Percentiles rank a stretch among this genome's conserved stretches.
phyloP scores from a whole-genome alignment of 2,329 filamentous ascomycete genomes.

The Paracoccidioides brasiliensis region DNA sequence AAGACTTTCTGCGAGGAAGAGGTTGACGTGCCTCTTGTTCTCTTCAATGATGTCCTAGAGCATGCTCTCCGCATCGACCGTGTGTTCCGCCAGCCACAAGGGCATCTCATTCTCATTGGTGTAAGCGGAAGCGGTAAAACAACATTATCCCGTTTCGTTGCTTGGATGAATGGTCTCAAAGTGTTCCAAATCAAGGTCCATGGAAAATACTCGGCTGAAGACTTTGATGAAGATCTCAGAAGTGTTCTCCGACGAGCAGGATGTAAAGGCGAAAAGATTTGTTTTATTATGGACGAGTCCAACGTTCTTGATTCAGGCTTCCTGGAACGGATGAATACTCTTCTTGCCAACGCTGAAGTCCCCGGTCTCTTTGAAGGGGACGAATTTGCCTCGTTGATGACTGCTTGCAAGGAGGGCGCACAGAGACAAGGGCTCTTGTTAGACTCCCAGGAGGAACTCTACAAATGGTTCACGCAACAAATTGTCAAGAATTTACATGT shows the following conservation, averaged over 20 bases:
- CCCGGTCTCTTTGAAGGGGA: slow-evolving; percentile 98
- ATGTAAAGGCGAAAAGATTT: slow-evolving; percentile 98
- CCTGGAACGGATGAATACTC: slow-evolving; percentile 96
- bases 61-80: slow-evolving; percentile 97
- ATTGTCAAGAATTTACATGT: slow-evolving; percentile 98
- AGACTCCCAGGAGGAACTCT: slow-evolving; percentile 97
- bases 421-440: slow-evolving; percentile 89
- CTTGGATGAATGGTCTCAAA: slow-evolving; percentile 99
- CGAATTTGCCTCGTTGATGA: slow-evolving; percentile 96
- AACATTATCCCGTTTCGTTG: slow-evolving; percentile 91
- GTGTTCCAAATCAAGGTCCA: slow-evolving; percentile 99
- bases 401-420: slow-evolving; percentile 94
- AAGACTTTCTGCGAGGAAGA: slow-evolving; percentile 99
- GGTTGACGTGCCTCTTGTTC: slow-evolving; percentile 90
- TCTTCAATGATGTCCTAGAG: slow-evolving; percentile 99
- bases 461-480: slow-evolving; percentile 99
- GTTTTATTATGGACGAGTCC: slow-evolving; percentile 99
- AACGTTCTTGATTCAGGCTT: slow-evolving; percentile 98
- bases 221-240: slow-evolving; percentile 95
- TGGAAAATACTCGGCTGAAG: slow-evolving; percentile 92
- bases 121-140: slow-evolving; percentile 98
- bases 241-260: slow-evolving; percentile 87
- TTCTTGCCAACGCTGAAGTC: slow-evolving; percentile 98
- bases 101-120: slow-evolving; percentile 94
- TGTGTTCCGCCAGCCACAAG: slow-evolving; percentile 95